These are phyloP conservation scores for Phytopythium delawarense DNA, from an alignment of 352 stramenopile species.

Conservation along the genomic window DNA sequence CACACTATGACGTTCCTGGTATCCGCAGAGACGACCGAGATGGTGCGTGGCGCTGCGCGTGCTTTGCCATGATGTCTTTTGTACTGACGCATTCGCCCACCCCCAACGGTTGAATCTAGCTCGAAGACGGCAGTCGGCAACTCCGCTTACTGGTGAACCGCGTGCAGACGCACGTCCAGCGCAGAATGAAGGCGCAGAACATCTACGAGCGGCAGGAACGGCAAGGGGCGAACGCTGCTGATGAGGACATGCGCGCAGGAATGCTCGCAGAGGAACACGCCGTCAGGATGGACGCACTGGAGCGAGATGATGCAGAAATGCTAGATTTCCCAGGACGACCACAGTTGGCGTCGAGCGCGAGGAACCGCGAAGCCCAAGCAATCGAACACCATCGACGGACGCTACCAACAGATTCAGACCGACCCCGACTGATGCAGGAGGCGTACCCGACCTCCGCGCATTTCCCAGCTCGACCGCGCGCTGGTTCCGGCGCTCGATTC, in stretches of 20 bases:
- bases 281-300: not conserved
- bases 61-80: not conserved
- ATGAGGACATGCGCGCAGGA: not conserved
- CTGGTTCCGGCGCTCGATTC: not conserved
- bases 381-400: not conserved
- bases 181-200: conserved; percentile 1
- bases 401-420: not conserved
- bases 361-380: not conserved
- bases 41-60: conserved; percentile 14
- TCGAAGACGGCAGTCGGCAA: conserved; percentile 42
- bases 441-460: not conserved
- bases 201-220: conserved; percentile 3
- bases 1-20: conserved; percentile 66
- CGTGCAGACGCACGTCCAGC: conserved; percentile 44
- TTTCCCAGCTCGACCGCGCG: not conserved
- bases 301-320: not conserved
- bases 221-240: not conserved
- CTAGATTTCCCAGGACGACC: not conserved
- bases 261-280: not conserved
- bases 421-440: not conserved
- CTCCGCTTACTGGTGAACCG: conserved; percentile 41
- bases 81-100: not conserved
- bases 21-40: conserved; percentile 29
- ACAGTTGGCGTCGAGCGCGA: not conserved
- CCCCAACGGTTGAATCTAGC: conserved; percentile 2